Evolutionary conservation across 768 basidiomycete genomes (phyloP), one percentile per base, ranked within the genome.

Genomic region (Xerocomellus intermedius): DNA sequence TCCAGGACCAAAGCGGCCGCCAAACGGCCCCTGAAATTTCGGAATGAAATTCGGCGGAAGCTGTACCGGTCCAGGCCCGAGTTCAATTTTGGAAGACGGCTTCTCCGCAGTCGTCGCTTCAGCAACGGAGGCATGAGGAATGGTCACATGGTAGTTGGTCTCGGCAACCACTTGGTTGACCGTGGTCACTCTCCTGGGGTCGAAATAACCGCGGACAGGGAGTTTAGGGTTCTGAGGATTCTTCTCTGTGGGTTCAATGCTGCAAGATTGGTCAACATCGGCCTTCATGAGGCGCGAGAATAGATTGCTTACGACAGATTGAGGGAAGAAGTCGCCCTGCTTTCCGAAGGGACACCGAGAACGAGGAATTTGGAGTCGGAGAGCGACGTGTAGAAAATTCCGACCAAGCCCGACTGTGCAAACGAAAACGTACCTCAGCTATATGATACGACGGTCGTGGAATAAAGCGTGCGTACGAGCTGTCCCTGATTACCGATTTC

Each of bases 381-480:
- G 19, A 64, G 51, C 19, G 72, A 66, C 14, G 72, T 71, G 56
- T 74, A 78, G 49, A 77, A 78, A 1, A 77, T 48, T 0, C 77
- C 70, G 26, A 71, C 70, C 30, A 70, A 10, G 2, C 70, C 70
- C 2, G 66, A 58, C 70, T 71, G 26, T n/a, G 1, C 13, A 1
- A 1, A 22, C 21, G 3, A 13, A 26, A 16, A 26, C 38, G 21
- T 21, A 6, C 8, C 6, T 58, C 26, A 46, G 50, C 28, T 16
- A 47, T 12, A 16, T 9, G 19, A 14, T 6, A 3, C 28, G 37
- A 35, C 16, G n/a, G 5, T 19, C 2, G n/a, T 1, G 8, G 28
- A 28, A 9, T 1, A 14, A 39, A 8, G 24, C 5, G 8, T 14
- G 55, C 68, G 46, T 54, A 71, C 69, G 22, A 71, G 56, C 39